Evolutionary conservation across 2,329 filamentous ascomycete genomes (phyloP).

Genomic region (Canariomyces notabilis): DNA sequence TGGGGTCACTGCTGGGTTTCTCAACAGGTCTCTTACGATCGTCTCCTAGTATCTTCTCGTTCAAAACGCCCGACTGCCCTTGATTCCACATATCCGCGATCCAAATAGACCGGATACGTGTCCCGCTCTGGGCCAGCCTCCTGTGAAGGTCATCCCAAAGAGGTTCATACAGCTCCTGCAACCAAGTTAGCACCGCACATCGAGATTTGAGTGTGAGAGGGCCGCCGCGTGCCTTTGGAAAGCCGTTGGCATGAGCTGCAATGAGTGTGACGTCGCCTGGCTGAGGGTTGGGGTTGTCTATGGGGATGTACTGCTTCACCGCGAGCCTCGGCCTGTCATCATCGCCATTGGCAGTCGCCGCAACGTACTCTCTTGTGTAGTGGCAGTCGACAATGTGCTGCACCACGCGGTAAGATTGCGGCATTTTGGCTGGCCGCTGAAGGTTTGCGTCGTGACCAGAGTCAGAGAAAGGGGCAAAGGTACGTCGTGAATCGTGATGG

Average conservation of each 20-base stretch:
- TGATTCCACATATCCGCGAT: constrained; percentile 87
- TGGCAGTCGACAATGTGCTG: constrained; percentile 70
- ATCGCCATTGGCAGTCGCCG: constrained; percentile 65
- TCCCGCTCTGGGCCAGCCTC: constrained; percentile 50
- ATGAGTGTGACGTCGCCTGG: constrained; percentile 81
- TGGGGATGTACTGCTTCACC: constrained; percentile 84
- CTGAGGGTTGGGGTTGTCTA: constrained; percentile 61
- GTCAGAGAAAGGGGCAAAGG: not conserved
- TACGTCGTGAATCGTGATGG: no score
- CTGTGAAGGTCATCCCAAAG: constrained; percentile 78
- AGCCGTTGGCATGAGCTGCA: constrained; percentile 84
- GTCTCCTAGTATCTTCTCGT: constrained; percentile 71
- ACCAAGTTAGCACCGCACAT: not conserved
- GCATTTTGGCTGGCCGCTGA: constrained; percentile 23
- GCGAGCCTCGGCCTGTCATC: constrained; percentile 69
- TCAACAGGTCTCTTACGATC: constrained; percentile 50
- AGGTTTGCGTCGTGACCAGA: not conserved
- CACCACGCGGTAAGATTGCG: constrained; percentile 55
- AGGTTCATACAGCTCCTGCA: constrained; percentile 83
- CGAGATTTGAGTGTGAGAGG: not conserved
- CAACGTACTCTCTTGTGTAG: constrained; percentile 77
- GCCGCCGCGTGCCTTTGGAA: constrained; percentile 61
- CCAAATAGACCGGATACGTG: constrained; percentile 78
- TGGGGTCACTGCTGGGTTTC: no score
- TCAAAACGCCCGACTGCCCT: constrained; percentile 71